Conservation (phyloP, 805 yeast genomes). For the Cyberlindnera petersonii region DNA sequence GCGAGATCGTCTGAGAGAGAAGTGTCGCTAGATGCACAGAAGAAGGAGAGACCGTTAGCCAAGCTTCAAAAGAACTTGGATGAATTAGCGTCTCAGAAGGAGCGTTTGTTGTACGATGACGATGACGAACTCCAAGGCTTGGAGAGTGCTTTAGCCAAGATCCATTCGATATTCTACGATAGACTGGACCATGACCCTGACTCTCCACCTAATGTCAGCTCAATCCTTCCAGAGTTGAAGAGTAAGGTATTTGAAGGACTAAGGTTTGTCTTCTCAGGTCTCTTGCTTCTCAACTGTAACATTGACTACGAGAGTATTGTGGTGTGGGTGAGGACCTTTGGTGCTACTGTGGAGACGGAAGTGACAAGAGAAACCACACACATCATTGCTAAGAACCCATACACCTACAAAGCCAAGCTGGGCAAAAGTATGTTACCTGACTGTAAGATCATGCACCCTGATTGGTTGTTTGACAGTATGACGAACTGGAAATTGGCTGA, state of each 20-base stretch:
- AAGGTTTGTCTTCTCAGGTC: constrained; percentile 77
- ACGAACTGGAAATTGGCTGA: constrained; percentile 71
- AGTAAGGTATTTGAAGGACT: constrained; percentile 60
- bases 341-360: constrained; percentile 76
- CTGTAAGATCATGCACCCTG: constrained; percentile 80
- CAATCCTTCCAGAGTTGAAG: constrained; percentile 75
- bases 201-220: constrained; percentile 61
- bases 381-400: constrained; percentile 75
- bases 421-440: constrained; percentile 59
- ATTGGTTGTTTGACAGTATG: constrained; percentile 87
- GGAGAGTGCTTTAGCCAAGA: constrained; percentile 53
- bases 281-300: constrained; percentile 79
- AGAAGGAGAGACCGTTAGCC: constrained; percentile 79
- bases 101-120: constrained; percentile 62
- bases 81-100: constrained; percentile 19
- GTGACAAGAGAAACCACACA: constrained; percentile 77
- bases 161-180: constrained; percentile 67
- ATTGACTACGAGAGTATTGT: constrained; percentile 80
- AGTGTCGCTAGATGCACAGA: constrained; percentile 73
- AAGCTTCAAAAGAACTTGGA: constrained; percentile 74
- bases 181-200: constrained; percentile 36
- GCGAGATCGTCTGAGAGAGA: constrained; percentile 50
- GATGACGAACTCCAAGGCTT: constrained; percentile 71
- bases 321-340: constrained; percentile 88
- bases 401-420: constrained; percentile 78